phyloP scores from a whole-genome alignment of 768 basidiomycete genomes.

The Termitomyces sp. region DNA sequence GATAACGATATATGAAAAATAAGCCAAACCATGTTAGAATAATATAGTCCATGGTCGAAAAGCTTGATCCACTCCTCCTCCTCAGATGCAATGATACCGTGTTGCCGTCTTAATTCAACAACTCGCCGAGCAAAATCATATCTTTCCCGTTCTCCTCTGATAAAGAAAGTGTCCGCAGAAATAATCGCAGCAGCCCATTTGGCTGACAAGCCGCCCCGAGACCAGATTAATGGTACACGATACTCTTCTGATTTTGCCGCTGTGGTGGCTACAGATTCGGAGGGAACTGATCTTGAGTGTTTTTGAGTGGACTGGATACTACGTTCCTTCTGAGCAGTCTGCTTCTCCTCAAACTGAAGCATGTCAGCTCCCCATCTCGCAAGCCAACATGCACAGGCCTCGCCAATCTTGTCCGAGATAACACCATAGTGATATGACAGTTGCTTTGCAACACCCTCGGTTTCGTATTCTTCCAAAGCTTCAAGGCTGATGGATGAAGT shows the following conservation, averaged over 20 bases:
- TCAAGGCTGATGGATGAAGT: conserved; percentile 10
- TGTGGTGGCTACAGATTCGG: conserved; percentile 4
- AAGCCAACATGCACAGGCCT: conserved; percentile 86
- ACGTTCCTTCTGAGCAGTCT: conserved; percentile 2
- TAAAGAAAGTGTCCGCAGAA: conserved; percentile 76
- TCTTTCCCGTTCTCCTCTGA: conserved; percentile 72
- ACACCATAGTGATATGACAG: conserved; percentile 75
- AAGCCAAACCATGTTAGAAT: conserved; percentile 73
- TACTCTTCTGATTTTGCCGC: conserved; percentile 11
- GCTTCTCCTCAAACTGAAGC: conserved; percentile 56
- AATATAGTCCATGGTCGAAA: conserved; percentile 79
- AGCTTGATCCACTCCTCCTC: conserved; percentile 67
- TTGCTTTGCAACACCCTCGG: conserved; percentile 11
- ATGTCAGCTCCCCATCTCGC: conserved; percentile 83
- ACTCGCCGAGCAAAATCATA: conserved; percentile 76
- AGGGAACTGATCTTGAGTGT: conserved; percentile 17
- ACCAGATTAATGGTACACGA: conserved; percentile 59
- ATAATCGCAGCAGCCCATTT: conserved; percentile 72
- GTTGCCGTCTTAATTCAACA: conserved; percentile 65
- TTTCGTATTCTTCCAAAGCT: conserved; percentile 16
- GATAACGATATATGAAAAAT: not conserved
- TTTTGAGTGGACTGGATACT: conserved; percentile 11
- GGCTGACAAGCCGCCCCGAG: conserved; percentile 68
- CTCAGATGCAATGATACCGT: conserved; percentile 53
- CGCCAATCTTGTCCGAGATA: conserved; percentile 89